Evolutionary conservation across 805 yeast genomes (phyloP).

Genomic region (Candida vartiovaarae): DNA sequence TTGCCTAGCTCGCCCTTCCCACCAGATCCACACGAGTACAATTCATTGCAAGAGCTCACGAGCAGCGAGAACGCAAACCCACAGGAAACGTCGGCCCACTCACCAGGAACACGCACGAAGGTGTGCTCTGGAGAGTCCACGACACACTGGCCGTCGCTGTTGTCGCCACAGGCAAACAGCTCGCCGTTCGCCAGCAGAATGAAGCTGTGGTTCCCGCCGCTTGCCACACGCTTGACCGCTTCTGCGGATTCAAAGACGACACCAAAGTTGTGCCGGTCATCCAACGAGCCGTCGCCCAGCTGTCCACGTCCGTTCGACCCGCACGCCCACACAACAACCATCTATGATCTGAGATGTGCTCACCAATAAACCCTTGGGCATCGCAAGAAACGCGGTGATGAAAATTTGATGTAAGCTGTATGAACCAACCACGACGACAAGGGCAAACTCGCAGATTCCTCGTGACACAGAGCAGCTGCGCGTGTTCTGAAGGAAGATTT

Average conservation of each 20-base stretch:
- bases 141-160: constrained; percentile 49
- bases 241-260: constrained; percentile 6
- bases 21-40: constrained; percentile 59
- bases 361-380: too few species aligned
- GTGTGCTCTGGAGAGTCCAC: not conserved
- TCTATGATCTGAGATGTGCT: too few species aligned
- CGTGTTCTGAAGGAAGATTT: too few species aligned
- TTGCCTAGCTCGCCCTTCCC: constrained; percentile 67
- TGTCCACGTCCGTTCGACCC: constrained; percentile 86
- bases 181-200: constrained; percentile 47
- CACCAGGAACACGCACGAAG: too few species aligned
- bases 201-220: constrained; percentile 88
- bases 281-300: constrained; percentile 47
- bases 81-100: constrained; percentile 46
- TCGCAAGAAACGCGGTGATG: too few species aligned
- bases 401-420: too few species aligned
- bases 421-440: too few species aligned
- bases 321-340: constrained; percentile 39
- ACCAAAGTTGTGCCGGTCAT: constrained; percentile 35
- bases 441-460: too few species aligned
- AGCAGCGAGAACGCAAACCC: constrained; percentile 78
- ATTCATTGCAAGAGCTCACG: constrained; percentile 30
- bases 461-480: too few species aligned
- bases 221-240: constrained; percentile 39
- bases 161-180: constrained; percentile 54